Percentiles rank a stretch among this genome's conserved stretches.
phyloP scores from a whole-genome alignment of 768 basidiomycete species.

The Mycena indigotica region DNA sequence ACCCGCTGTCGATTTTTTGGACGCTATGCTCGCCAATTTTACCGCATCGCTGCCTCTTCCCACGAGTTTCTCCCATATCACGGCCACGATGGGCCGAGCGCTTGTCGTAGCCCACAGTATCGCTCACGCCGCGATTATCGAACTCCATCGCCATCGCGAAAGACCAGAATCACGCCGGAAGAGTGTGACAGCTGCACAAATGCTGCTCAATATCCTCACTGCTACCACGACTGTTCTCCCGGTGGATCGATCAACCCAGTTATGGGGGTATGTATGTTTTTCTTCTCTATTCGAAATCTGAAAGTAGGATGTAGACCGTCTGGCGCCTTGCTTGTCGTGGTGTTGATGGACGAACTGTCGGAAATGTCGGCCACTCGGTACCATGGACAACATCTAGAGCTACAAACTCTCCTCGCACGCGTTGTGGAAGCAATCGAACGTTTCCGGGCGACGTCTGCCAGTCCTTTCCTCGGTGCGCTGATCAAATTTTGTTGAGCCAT shows the following conservation, averaged over 20 bases:
- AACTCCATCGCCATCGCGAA: conserved; percentile 12
- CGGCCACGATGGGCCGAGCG: conserved; percentile 1
- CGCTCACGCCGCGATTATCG: conserved; percentile 14
- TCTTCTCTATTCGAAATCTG: not conserved
- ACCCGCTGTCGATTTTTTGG: conserved; percentile 2
- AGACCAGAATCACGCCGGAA: not conserved
- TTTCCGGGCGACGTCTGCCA: not conserved
- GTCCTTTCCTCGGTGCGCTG: not conserved
- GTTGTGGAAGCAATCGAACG: not conserved
- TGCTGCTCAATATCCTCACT: not conserved
- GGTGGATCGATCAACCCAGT: not conserved
- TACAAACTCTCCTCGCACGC: not conserved
- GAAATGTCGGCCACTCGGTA: not conserved
- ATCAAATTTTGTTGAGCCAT: not conserved
- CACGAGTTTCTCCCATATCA: not conserved
- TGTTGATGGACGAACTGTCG: not conserved
- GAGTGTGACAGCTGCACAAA: not conserved
- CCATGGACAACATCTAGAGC: not conserved
- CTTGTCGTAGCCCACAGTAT: conserved; percentile 13
- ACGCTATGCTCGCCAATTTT: not conserved
- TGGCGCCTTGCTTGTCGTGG: not conserved
- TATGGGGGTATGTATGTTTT: not conserved
- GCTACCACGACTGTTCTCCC: not conserved
- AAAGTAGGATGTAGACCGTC: not conserved
- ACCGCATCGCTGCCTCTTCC: not conserved